These are phyloP conservation scores for Microascus cirrosus DNA, from an alignment of 2,329 filamentous ascomycete genomes.

Conservation along the genomic window DNA sequence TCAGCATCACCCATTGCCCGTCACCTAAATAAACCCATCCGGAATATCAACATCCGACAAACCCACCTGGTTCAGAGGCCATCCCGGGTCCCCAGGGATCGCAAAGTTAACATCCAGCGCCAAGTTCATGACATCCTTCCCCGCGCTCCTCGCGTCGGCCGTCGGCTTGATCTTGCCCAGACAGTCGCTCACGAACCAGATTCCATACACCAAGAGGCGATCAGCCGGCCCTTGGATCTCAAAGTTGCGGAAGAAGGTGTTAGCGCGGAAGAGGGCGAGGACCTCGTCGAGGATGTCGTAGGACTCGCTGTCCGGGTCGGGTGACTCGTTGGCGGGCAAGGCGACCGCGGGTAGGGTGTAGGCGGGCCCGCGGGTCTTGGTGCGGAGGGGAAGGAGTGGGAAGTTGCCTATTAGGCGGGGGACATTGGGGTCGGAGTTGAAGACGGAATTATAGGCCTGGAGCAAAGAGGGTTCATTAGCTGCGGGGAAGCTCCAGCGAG, in stretches of 20 bases:
- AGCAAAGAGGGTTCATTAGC: background rate
- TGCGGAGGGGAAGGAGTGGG: slow-evolving; percentile 86
- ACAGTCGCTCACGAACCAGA: slow-evolving; percentile 87
- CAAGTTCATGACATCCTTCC: slow-evolving; percentile 74
- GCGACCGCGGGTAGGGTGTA: slow-evolving; percentile 60
- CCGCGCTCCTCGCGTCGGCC: slow-evolving; percentile 48
- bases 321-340: slow-evolving; percentile 50
- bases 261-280: slow-evolving; percentile 84
- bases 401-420: slow-evolving; percentile 71
- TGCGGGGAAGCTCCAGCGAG: background rate
- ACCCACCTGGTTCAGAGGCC: slow-evolving; percentile 77
- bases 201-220: slow-evolving; percentile 90
- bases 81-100: slow-evolving; percentile 84
- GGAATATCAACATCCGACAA: background rate
- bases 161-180: slow-evolving; percentile 74
- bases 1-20: background rate
- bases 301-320: slow-evolving; percentile 77
- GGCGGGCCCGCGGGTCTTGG: slow-evolving; percentile 88
- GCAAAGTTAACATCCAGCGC: slow-evolving; percentile 91
- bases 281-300: slow-evolving; percentile 97
- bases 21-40: background rate
- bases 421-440: slow-evolving; percentile 66
- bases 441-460: slow-evolving; percentile 96
- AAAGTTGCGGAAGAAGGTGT: slow-evolving; percentile 99
- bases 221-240: slow-evolving; percentile 96